Evolutionary conservation across 352 stramenopile genomes (phyloP), one percentile per base, ranked within the genome.

Genomic region (Globisporangium acanthophoron): DNA sequence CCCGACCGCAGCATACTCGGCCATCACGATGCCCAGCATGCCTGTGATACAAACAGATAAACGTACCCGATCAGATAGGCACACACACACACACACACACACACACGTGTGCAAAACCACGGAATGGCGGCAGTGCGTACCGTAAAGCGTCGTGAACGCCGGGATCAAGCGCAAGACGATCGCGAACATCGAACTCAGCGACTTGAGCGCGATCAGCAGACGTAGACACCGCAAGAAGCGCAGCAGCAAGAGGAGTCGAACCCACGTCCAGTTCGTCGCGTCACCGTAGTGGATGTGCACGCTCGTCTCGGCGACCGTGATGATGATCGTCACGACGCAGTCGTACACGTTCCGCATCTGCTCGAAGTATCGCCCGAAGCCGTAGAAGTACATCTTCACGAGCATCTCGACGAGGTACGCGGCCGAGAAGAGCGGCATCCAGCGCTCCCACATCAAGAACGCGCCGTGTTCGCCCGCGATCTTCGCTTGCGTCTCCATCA

Each of bases 341-440:
- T 96, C 87, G 59, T 95, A 96, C 21, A 88, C 59, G 59, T 96
- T 96, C 57, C 86, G 88, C 5, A 63, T 15, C 31, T 83, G 74
- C 5, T 71, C 61, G 47, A 82, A 82, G 64, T 95, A 96, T 33
- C 62, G 64, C 18, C 67, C 67, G 35, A 69, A 65, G 8, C 78
- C 77, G 29, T 83, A 66, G 3, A 74, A 77, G 33, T 80, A 75
- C 51, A 93, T 76, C 66, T 96, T 96, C 31, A 93, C 51, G 9
- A 88, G 54, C 82, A 96, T 95, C 54, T 96, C 87, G 1, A 87
- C 40, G 13, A 92, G 58, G 61, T 92, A 96, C 6, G 74, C 62
- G 18, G 71, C 61, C 27, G 84, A 83, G 54, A 95, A 94, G 8
- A 77, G 50, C 2, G 82, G 72, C 71, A 94, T 92, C 48, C 73